Base-by-base conservation (phyloP, 2,329 filamentous ascomycete species). In the Diaporthe ampelina region DNA sequence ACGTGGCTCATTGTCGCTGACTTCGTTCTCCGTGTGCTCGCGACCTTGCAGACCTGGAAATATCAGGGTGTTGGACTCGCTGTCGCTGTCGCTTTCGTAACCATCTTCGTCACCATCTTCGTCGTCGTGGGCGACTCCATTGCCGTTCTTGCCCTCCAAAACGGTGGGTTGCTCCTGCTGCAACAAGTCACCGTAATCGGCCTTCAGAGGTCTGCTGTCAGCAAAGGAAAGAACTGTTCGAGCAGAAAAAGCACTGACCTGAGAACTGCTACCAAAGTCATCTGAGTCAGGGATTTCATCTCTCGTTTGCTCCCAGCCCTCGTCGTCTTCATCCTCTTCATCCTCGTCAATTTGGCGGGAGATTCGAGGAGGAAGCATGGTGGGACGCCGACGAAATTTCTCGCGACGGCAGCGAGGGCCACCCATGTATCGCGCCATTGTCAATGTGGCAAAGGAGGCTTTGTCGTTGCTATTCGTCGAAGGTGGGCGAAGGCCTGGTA, bases 371-470 rank as follows among this genome's bases (percentile, higher is more conserved):
- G 45, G 45, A 48, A 21, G 7, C 45, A 52, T 13, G n/a, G 48
- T 24, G 9, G 11, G 9, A 3, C 48, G 48, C 10, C 48, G 48
- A 52, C 19, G 21, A n/a, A 50, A 50, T 4, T 10, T 6, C 21
- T 24, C 17, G 43, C 13, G 0, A 21, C 32, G 57, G 13, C 45
- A 58, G 26, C 70, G 70, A 43, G 70, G 70, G 70, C 57, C 70
- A 15, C 70, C 70, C 57, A 63, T 63, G 48, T 72, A 72, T 29
- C 70, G 63, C 43, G 70, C 70, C 70, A 72, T 72, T 32, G 40
- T 32, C 4, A 43, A 17, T 2, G 40, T 24, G n/a, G 4, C 32
- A 40, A 4, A 21, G 40, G 15, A 29, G 4, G n/a, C 32, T 26
- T 40, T 54, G 35, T 37, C 10, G 10, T 21, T 29, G 13, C 21